phyloP scores from a whole-genome alignment of 495 filamentous ascomycete species.

The Trichoderma reesei region DNA sequence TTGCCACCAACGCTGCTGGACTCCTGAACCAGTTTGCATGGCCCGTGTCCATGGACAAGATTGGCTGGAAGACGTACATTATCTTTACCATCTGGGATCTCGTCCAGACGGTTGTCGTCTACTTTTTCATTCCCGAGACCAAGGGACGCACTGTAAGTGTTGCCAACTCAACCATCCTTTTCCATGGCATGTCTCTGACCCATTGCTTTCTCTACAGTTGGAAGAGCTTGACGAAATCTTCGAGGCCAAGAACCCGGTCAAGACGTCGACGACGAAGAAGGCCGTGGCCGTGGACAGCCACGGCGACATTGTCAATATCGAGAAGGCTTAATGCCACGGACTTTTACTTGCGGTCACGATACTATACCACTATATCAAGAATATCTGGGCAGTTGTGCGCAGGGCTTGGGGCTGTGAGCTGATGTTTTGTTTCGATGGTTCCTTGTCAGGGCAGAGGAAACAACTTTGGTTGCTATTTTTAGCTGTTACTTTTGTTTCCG shows the following conservation, averaged over 20 bases:
- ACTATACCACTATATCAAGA: not conserved
- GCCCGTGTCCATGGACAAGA: slow-evolving; percentile 19
- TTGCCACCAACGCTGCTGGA: slow-evolving; percentile 32
- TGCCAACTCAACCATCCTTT: slow-evolving; percentile 18
- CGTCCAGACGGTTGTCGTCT: slow-evolving; percentile 41
- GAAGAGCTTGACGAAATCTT: slow-evolving; percentile 58
- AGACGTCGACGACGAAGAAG: slow-evolving; percentile 37
- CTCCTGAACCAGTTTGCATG: slow-evolving; percentile 37
- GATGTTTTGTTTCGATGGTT: too few species aligned
- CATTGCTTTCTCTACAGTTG: slow-evolving; percentile 21
- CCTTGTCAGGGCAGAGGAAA: too few species aligned
- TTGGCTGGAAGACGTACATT: slow-evolving; percentile 29
- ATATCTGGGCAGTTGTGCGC: not conserved
- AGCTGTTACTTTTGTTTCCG: too few species aligned
- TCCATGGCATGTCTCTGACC: not conserved
- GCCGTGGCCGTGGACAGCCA: slow-evolving; percentile 24
- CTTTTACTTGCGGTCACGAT: not conserved
- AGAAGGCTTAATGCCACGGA: not conserved
- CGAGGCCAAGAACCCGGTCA: slow-evolving; percentile 39
- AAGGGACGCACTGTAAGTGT: slow-evolving; percentile 37
- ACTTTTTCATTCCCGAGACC: slow-evolving; percentile 56
- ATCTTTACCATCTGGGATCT: slow-evolving; percentile 44
- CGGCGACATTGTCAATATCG: slow-evolving; percentile 25
- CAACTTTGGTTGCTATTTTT: too few species aligned
- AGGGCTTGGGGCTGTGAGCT: not conserved